Evolutionary conservation across 208 protist species (phyloP).

Genomic region (Porcisia deanei): DNA sequence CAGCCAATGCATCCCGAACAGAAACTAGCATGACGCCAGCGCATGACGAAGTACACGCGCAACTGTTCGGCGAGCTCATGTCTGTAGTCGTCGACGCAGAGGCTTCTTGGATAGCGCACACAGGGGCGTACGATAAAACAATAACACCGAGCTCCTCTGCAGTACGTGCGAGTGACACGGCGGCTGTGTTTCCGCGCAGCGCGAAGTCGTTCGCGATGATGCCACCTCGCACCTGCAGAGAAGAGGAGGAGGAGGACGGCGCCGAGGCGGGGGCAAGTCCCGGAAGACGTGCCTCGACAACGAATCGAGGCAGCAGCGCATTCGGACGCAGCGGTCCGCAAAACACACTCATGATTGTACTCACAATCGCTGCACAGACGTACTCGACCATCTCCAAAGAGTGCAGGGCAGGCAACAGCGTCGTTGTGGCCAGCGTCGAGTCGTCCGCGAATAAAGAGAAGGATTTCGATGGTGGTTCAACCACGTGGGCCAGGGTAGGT

Average conservation of each 20-base stretch:
- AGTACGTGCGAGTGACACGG: constrained; percentile 58
- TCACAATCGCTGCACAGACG: constrained; percentile 36
- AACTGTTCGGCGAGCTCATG: neutral
- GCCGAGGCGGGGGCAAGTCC: constrained; percentile 12
- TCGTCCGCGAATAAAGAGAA: neutral
- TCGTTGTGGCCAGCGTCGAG: constrained; percentile 19
- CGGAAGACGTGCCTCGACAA: constrained; percentile 28
- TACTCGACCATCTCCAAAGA: constrained; percentile 63
- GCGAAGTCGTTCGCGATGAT: constrained; percentile 44
- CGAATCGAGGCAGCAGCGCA: constrained; percentile 17
- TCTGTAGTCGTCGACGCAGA: neutral
- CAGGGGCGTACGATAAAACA: constrained; percentile 59
- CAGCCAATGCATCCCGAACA: constrained; percentile 18
- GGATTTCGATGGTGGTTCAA: neutral
- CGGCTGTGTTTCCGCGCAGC: constrained; percentile 44
- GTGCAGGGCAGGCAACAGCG: constrained; percentile 65
- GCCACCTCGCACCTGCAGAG: constrained; percentile 31
- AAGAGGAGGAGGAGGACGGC: neutral
- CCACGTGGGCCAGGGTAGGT: neutral
- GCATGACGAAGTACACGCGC: neutral
- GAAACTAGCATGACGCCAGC: constrained; percentile 13
- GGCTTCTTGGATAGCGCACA: constrained; percentile 29
- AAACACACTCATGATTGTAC: constrained; percentile 53
- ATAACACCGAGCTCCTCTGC: constrained; percentile 73
- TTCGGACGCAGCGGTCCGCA: constrained; percentile 45